Evolutionary conservation across 176 grass and related monocot genomes (phyloP).

Genomic region (Echinochloa phyllopogon): DNA sequence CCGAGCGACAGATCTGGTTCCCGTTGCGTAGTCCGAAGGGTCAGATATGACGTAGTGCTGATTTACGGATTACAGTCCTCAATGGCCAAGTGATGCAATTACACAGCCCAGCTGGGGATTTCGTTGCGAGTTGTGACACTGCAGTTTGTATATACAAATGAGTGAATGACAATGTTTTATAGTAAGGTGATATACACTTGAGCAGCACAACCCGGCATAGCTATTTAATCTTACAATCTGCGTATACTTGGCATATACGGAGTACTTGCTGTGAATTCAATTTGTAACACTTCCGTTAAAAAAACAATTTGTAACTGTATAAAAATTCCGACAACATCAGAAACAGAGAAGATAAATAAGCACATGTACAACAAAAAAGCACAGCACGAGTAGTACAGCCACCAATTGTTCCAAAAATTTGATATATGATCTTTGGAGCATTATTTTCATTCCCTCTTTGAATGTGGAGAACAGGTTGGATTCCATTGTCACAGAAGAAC

Average conservation of each 20-base stretch:
- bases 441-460: not conserved
- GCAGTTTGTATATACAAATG: no score
- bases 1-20: no score
- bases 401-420: not conserved
- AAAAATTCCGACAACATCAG: not conserved
- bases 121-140: no score
- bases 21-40: no score
- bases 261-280: not conserved
- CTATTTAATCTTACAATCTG: not conserved
- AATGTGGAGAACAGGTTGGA: not conserved
- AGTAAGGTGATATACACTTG: not conserved
- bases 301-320: not conserved
- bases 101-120: no score
- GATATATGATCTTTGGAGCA: not conserved
- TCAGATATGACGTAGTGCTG: no score
- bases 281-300: not conserved
- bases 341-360: not conserved
- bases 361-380: not conserved
- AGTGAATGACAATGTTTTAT: no score
- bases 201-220: not conserved
- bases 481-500: constrained; percentile 26
- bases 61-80: no score
- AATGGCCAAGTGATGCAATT: no score
- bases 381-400: not conserved
- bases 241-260: not conserved